Evolutionary conservation across 345 rosid species (phyloP), one percentile per base, ranked within the genome.

Genomic region (Citrus unshiu): DNA sequence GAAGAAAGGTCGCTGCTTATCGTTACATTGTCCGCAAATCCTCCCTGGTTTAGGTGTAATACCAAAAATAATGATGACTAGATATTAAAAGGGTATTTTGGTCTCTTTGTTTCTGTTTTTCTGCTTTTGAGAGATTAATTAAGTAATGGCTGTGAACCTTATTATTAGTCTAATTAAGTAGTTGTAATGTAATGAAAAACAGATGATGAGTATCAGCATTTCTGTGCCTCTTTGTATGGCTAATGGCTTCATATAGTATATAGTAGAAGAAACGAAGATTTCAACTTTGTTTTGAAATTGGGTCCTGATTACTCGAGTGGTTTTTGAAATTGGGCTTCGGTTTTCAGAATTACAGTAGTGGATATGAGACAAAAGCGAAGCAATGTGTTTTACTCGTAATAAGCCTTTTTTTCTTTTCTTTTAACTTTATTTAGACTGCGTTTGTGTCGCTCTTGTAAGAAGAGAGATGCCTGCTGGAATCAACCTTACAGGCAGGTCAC

Each of bases 1-100:
- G 90, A 63, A 96, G 89, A 77, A 96, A 93, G 85, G 98, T 96
- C 0, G 99, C 98, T 1, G 98, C 99, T 0, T 96, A 94, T 69
- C 95, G 98, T 12, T 96, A 96, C 86, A 34, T 90, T 37, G 99
- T 96, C 65, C 89, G 92, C 63, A 94, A 93, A 90, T 86, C 95
- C 34, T 4, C 85, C 46, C 51, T 80, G 6, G 85, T 76, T 66
- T 75, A 75, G n/a, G 21, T 37, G n/a, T 46, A 54, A 29, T 30
- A 19, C 10, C 46, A 22, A 72, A 13, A 12, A 3, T 13, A 34
- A 16, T 7, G 34, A 19, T 5, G 18, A 16, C 60, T 32, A 56
- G 80, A 73, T 87, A 58, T 73, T 75, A 18, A 46, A 71, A 72
- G 39, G 64, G 66, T 30, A 30, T n/a, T 49, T 60, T 51, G 60